These are phyloP conservation scores for Keithomyces neogunnii DNA, from an alignment of 2,329 filamentous ascomycete species.

Conservation along the genomic window DNA sequence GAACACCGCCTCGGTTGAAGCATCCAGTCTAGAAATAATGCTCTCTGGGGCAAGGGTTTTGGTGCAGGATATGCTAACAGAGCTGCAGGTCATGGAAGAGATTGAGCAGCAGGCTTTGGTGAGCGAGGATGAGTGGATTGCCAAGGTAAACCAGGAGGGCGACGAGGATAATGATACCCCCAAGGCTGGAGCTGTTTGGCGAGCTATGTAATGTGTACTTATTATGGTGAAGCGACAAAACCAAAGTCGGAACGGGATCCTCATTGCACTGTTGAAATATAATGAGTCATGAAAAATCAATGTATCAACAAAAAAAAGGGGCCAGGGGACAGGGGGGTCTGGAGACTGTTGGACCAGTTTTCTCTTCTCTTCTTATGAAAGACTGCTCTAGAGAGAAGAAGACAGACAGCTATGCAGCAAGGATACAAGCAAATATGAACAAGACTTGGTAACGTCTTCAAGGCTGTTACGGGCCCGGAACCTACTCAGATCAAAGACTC, in stretches of 20 bases:
- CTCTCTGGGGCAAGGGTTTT: constrained; percentile 39
- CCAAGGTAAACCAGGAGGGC: constrained; percentile 38
- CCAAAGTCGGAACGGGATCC: too few relatives aligned
- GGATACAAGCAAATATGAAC: background rate
- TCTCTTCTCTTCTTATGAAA: background rate
- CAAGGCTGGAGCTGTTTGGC: constrained; percentile 40
- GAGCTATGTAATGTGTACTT: constrained; percentile 20
- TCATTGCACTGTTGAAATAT: too few relatives aligned
- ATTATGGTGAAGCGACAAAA: background rate
- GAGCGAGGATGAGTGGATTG: constrained; percentile 52
- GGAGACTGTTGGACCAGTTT: too few relatives aligned
- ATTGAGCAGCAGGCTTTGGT: constrained; percentile 50
- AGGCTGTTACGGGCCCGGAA: background rate
- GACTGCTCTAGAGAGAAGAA: background rate
- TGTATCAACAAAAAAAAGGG: too few relatives aligned
- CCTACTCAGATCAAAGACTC: background rate
- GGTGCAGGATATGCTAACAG: constrained; percentile 51
- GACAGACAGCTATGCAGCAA: background rate
- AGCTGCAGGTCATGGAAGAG: constrained; percentile 52
- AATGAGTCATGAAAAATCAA: background rate
- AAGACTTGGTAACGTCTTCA: background rate
- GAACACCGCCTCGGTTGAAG: constrained; percentile 8
- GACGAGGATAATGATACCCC: constrained; percentile 26
- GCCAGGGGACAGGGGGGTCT: too few relatives aligned
- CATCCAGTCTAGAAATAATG: constrained; percentile 35